Percentiles rank a stretch among this genome's conserved stretches.
These are phyloP conservation scores for Mycena epipterygia DNA, from an alignment of 768 basidiomycete genomes.

Conservation along the genomic window DNA sequence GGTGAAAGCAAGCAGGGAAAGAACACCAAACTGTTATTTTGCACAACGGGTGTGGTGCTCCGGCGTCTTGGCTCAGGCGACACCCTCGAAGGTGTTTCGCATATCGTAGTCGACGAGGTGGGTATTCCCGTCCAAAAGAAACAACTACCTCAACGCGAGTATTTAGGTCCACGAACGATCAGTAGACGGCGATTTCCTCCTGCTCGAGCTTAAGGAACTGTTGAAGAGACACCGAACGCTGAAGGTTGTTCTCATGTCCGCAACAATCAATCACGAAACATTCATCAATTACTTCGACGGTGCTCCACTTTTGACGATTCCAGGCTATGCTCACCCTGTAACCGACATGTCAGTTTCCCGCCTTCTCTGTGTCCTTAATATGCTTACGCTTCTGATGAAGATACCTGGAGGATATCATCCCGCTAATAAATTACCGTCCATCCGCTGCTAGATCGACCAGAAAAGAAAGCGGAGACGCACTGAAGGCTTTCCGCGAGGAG, in stretches of 20 bases:
- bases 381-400: conserved; percentile 50
- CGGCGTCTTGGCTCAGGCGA: conserved; percentile 84
- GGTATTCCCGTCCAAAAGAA: conserved; percentile 28
- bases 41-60: conserved; percentile 94
- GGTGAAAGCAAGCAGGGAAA: conserved; percentile 81
- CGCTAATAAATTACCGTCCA: conserved; percentile 68
- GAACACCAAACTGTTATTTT: conserved; percentile 86
- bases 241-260: conserved; percentile 93
- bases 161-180: conserved; percentile 90
- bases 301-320: conserved; percentile 87
- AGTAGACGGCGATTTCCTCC: conserved; percentile 90
- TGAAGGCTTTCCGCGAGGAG: conserved; percentile 60
- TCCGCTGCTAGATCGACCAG: conserved; percentile 47
- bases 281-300: conserved; percentile 86
- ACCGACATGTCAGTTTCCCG: conserved; percentile 70
- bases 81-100: conserved; percentile 76
- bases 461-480: conserved; percentile 61
- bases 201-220: conserved; percentile 87
- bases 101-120: conserved; percentile 94
- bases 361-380: background rate
- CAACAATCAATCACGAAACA: conserved; percentile 93
- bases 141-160: background rate
- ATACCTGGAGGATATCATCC: conserved; percentile 87
- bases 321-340: conserved; percentile 86
- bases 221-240: conserved; percentile 72